Evolutionary conservation across 148 eudicot genomes (phyloP).

Genomic region (Dianthus caryophyllus): DNA sequence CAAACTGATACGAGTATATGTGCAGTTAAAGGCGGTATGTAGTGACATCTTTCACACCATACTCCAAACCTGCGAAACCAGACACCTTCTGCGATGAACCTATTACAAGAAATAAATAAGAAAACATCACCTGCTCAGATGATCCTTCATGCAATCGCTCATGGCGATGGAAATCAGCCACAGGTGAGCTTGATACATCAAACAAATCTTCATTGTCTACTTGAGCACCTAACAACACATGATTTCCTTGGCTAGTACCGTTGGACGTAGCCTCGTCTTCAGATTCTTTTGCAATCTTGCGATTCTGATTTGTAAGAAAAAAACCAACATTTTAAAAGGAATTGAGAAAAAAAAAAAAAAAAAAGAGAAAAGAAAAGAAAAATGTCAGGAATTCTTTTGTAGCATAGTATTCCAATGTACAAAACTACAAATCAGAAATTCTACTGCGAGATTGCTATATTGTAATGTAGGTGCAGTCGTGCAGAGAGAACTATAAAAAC

Average conservation of each 20-base stretch:
- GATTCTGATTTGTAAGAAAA: constrained; percentile 38
- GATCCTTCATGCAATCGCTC: constrained; percentile 59
- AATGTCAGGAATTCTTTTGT: not conserved
- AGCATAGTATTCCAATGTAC: not conserved
- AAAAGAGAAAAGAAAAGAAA: too few relatives aligned
- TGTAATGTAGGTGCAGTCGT: not conserved
- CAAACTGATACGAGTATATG: too few relatives aligned
- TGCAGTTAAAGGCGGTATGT: not conserved
- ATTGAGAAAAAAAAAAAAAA: not conserved
- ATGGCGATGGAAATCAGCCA: constrained; percentile 62
- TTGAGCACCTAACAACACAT: constrained; percentile 49
- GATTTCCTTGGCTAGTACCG: constrained; percentile 33
- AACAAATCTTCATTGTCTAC: constrained; percentile 34
- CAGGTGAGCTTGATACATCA: constrained; percentile 53
- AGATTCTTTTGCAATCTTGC: constrained; percentile 29
- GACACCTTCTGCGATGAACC: not conserved
- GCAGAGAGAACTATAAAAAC: not conserved
- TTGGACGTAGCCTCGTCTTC: constrained; percentile 35
- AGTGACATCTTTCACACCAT: not conserved
- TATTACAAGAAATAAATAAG: not conserved
- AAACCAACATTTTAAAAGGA: constrained; percentile 7
- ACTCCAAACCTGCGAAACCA: not conserved
- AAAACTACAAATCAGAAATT: not conserved
- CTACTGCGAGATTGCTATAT: not conserved
- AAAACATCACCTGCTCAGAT: constrained; percentile 45